A percentile compares a stretch with the other conserved stretches of the same genome.
These are phyloP conservation scores for Plasmodium malariae DNA, from an alignment of 169 alveolate species.

Conservation along the genomic window DNA sequence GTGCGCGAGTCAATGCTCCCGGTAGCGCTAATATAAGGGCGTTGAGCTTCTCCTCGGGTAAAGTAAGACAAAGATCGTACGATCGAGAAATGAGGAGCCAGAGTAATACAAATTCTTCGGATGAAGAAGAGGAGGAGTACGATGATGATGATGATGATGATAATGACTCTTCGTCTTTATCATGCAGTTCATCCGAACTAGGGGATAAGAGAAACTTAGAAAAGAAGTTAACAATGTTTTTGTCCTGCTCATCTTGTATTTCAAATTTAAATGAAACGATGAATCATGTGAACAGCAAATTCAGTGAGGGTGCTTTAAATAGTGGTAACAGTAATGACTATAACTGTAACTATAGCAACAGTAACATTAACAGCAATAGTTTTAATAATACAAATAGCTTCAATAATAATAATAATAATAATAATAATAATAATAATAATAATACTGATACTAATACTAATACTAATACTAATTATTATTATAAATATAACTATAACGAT, in stretches of 20 bases:
- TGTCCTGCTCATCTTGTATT: constrained; percentile 58
- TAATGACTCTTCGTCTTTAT: neutral
- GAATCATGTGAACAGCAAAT: neutral
- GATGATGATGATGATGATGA: neutral
- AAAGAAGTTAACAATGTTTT: constrained; percentile 34
- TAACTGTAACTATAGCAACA: neutral
- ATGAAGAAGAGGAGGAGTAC: neutral
- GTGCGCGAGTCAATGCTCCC: neutral
- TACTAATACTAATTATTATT: neutral
- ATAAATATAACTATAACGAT: neutral
- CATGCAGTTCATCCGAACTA: constrained; percentile 32
- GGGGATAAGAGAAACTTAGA: constrained; percentile 26
- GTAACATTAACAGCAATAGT: neutral
- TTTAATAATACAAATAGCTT: neutral
- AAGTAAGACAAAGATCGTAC: neutral
- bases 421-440: neutral
- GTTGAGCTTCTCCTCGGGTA: neutral
- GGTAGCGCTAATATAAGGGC: too few species aligned
- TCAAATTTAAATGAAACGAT: constrained; percentile 16
- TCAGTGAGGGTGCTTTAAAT: neutral
- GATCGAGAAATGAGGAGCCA: neutral
- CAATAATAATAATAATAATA: neutral
- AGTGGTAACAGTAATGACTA: neutral
- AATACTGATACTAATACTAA: neutral
- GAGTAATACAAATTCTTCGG: neutral